Base-by-base conservation (phyloP, 2,329 filamentous ascomycete genomes). In the Pseudocercospora fijiensis region DNA sequence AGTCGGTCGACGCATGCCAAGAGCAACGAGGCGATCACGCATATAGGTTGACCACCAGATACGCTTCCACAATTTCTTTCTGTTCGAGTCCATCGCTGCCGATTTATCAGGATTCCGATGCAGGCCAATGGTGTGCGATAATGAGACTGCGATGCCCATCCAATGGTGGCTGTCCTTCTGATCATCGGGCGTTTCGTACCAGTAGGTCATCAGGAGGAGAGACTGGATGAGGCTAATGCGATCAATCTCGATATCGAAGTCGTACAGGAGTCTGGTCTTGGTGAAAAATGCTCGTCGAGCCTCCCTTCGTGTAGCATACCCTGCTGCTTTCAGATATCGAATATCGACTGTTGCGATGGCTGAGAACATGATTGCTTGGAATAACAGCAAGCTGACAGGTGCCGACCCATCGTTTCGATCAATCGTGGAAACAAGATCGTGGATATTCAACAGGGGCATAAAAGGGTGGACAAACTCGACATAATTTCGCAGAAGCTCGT, bases 41-140 rank as follows among this genome's bases (percentile, higher is more conserved):
- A 96, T 96, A 74, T 96, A 96, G 67, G 91, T 96, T 30, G 91
- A 96, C 94, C 94, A 98, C 94, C 94, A 98, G 70, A 97, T 95
- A 59, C 93, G 85, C 79, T 96, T 96, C 90, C 93, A 96, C 57
- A 97, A 81, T 72, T 88, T 91, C 74, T 92, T 90, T 72, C 90
- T 89, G 59, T 86, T 83, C 2, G 80, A 78, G 43, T 90, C 85
- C 85, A 96, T 91, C 70, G 86, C 88, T 16, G 68, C 49, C 8
- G 90, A 92, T 62, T 88, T 89, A 28, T 85, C 85, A 1, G 92
- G 92, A 72, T 96, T 91, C 67, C 93, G 90, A 77, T 98, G 92
- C 18, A 97, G 83, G 5, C 94, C 93, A 68, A 97, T 96, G 11
- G 93, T 96, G 76, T 96, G 92, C 58, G 92, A 93, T 53, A 97